Evolutionary conservation across 139 green algal species (phyloP).

Genomic region (Auxenochlorella pyrenoidosa): DNA sequence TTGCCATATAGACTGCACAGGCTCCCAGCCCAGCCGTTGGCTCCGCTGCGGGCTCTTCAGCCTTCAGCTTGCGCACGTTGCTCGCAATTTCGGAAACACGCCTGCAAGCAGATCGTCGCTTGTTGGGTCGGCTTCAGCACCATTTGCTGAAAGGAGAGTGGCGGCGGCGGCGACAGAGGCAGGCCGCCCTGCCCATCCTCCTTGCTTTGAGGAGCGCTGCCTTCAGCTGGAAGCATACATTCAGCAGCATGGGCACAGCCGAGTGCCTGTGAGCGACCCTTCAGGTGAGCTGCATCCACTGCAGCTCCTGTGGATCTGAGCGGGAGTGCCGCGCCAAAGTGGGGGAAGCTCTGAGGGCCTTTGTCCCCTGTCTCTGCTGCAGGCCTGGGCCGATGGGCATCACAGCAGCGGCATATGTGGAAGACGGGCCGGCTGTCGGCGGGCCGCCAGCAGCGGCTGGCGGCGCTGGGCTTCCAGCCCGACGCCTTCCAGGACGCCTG

Average conservation of each 20-base stretch:
- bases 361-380: not conserved
- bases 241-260: conserved; percentile 26
- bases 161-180: too few relatives aligned
- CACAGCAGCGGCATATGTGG: conserved; percentile 20
- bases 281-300: not conserved
- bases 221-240: conserved; percentile 4
- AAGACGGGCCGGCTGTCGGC: conserved; percentile 10
- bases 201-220: not conserved
- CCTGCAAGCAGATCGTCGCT: too few relatives aligned
- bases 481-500: conserved; percentile 18
- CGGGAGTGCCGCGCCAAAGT: too few relatives aligned
- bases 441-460: conserved; percentile 2
- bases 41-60: too few relatives aligned
- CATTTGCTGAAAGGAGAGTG: too few relatives aligned
- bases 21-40: too few relatives aligned
- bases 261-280: conserved; percentile 13
- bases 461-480: conserved; percentile 1
- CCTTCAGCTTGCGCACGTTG: too few relatives aligned
- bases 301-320: too few relatives aligned
- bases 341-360: not conserved
- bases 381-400: conserved; percentile 38
- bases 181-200: too few relatives aligned
- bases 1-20: too few relatives aligned
- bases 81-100: too few relatives aligned
- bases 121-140: too few relatives aligned